A percentile compares a stretch with the other conserved stretches of the same genome.
These are phyloP conservation scores for Suillus luteus DNA, from an alignment of 768 basidiomycete species.

Conservation along the genomic window DNA sequence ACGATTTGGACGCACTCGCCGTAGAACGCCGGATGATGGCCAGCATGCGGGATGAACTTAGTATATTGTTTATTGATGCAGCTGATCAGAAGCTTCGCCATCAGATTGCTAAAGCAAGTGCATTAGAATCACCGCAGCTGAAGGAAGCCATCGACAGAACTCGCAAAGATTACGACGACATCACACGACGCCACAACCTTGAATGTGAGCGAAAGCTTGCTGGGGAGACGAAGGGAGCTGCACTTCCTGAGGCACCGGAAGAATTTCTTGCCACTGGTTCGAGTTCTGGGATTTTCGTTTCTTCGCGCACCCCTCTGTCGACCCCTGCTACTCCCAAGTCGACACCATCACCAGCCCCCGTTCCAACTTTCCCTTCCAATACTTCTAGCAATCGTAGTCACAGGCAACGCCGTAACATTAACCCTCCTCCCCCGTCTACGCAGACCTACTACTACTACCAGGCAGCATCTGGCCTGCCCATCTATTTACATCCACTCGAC, in stretches of 20 bases:
- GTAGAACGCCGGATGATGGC: conserved; percentile 66
- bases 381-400: conserved; percentile 42
- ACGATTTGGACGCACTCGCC: conserved; percentile 72
- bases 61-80: conserved; percentile 75
- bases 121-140: conserved; percentile 71
- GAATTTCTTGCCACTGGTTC: conserved; percentile 49
- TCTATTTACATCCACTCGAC: conserved; percentile 95
- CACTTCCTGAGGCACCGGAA: conserved; percentile 49
- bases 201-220: conserved; percentile 23
- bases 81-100: conserved; percentile 75
- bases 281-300: conserved; percentile 3
- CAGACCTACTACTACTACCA: conserved; percentile 97
- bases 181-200: conserved; percentile 42
- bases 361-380: conserved; percentile 14
- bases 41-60: conserved; percentile 74
- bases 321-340: conserved; percentile 16
- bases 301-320: conserved; percentile 31
- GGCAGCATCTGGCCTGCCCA: conserved; percentile 83
- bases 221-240: conserved; percentile 18
- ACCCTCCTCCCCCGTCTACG: conserved; percentile 83
- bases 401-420: conserved; percentile 74
- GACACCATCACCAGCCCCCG: conserved; percentile 12
- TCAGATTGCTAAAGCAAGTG: conserved; percentile 78
- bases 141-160: conserved; percentile 65
- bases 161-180: conserved; percentile 54